Base-by-base conservation (phyloP, 1,139 yeast genomes). In the Lodderomyces jiufengensis region DNA sequence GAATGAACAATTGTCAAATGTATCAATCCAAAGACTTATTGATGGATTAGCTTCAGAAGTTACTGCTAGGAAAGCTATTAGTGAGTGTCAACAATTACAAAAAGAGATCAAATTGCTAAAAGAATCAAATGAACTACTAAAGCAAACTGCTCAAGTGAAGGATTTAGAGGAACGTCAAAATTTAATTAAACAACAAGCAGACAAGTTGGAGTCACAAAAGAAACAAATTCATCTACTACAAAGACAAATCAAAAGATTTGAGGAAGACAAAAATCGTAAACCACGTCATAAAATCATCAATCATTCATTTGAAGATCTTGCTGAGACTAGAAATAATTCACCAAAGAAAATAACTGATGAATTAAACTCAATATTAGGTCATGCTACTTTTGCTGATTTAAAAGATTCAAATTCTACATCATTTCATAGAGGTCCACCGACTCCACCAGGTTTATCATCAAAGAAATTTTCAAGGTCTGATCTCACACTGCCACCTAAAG, bases 31-130 rank as follows among this genome's bases (percentile, higher is more conserved):
- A 38, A 48, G 63, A 33, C 46, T 63, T 16, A 56, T 65, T 54
- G 69, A 66, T 37, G 46, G 63, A 27, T 43, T 63, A 39, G 47
- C 54, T 9, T 54, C 64, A 1, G 69, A 63, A 38, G 63, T 61
- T 28, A 60, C 57, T 3, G 66, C 69, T 2, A 51, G 60, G 34
- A 48, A 59, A 37, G 67, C 67, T 1, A 50, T 63, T n/a, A 44
- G 59, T 26, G 67, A 63, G 35, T 50, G 62, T 0, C 49, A 52
- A 22, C 56, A 52, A 23, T 44, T 65, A 34, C 36, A 49, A 5
- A 49, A 50, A 27, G 50, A 52, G 12, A 39, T 66, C 12, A 45
- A 50, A 16, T 27, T 25, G 3, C 40, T 66, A 22, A 58, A 52
- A 40, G 46, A 39, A n/a, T 63, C 61, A 25, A 57, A 61, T 36